Evolutionary conservation across 192 early-diverging fungal species (phyloP).

Genomic region (Linnemannia elongata): DNA sequence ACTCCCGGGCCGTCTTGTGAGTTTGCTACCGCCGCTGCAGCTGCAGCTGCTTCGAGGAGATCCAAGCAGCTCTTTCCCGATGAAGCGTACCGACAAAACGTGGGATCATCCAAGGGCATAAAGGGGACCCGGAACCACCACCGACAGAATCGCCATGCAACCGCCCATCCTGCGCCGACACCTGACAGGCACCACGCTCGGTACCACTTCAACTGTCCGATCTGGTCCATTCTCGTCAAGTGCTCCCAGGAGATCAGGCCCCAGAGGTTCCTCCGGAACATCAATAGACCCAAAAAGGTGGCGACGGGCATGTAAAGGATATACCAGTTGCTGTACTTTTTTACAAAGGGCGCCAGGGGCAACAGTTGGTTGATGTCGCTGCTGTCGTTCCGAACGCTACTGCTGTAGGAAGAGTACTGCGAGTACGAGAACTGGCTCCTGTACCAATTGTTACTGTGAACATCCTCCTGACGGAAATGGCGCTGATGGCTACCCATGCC

Average conservation of each 20-base stretch:
- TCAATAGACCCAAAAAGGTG: conserved; percentile 61
- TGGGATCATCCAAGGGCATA: conserved; percentile 54
- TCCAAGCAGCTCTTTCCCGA: conserved; percentile 46
- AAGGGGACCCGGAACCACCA: conserved; percentile 56
- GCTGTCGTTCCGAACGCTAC: not conserved
- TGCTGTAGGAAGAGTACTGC: conserved; percentile 6
- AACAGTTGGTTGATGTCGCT: conserved; percentile 33
- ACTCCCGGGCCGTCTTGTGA: not conserved
- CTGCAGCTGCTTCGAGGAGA: conserved; percentile 24
- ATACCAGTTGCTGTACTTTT: conserved; percentile 59
- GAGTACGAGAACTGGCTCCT: not conserved
- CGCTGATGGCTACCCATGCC: conserved; percentile 19
- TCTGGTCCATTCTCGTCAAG: conserved; percentile 59
- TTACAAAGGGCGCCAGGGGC: conserved; percentile 60
- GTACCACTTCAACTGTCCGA: conserved; percentile 59
- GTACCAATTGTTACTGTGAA: conserved; percentile 4
- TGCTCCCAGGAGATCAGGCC: conserved; percentile 69
- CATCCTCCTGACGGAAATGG: conserved; percentile 4
- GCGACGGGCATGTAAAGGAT: conserved; percentile 58
- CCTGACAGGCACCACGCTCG: conserved; percentile 66
- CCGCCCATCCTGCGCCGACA: conserved; percentile 63
- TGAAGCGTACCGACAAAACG: conserved; percentile 47
- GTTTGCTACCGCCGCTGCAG: not conserved
- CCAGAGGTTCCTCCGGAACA: conserved; percentile 67
- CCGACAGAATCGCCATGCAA: conserved; percentile 56